Base-by-base conservation (phyloP, 441 rosid species). In the Populus hybrid region DNA sequence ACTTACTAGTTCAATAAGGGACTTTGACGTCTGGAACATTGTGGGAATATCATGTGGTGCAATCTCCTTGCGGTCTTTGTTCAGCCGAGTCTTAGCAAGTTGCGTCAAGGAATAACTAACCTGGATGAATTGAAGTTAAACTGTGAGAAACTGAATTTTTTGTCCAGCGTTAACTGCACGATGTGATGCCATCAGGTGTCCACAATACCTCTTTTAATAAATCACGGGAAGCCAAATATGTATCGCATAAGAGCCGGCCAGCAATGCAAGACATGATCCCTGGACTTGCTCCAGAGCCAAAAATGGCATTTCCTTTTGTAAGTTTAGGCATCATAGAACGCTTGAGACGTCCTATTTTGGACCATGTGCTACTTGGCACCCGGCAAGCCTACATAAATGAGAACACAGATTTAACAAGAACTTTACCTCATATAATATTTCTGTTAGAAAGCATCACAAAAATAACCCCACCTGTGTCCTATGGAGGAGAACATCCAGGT, bases 31-130 rank as follows among this genome's bases (percentile, higher is more conserved):
- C 85, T 90, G 93, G 76, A 94, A 93, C 99, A 96, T 96, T 84
- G 74, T 86, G 74, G 92, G 90, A 80, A 89, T 82, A 75, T 93
- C 97, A 82, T 92, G 89, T 24, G 94, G 96, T 33, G 90, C 82
- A 78, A 96, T 84, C 92, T 96, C 98, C 87, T 88, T 94, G 69
- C 98, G 89, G 75, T 94, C 95, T 81, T 89, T 91, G 84, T 89
- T 91, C 83, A 96, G 89, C 85, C 90, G 96, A 82, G 89, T 91
- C 91, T 88, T 93, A 71, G 99, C 89, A 72, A 96, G 92, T 84
- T 94, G 94, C 10, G 98, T 96, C 87, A 96, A 86, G 71, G 99
- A 96, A 87, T 93, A 96, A 84, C 98, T 96, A 74, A 93, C 97
- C 99, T 96, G 89, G 82, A 86, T 86, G 77, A 82, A 76, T 67